Base-by-base conservation (phyloP, 129 eudicot species). In the Pittosporum tobira region DNA sequence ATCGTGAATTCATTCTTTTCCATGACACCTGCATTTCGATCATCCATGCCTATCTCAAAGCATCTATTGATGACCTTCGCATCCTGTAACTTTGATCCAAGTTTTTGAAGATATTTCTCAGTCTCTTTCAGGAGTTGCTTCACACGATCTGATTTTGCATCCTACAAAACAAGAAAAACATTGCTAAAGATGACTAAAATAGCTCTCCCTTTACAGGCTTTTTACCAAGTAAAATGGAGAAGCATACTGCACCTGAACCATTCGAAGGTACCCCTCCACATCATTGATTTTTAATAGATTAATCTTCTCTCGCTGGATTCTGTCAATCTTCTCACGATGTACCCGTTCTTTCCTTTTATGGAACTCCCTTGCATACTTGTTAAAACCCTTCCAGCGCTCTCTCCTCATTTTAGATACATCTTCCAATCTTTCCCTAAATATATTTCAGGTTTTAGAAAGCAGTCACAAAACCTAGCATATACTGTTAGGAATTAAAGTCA, bases 191-290 rank as follows among this genome's bases (percentile, higher is more conserved):
- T 34, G 2, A n/a, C 25, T 40, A 6, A 26, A 12, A 13, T 36
- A n/a, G 42, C 10, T 50, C 21, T 45, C 38, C 46, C n/a, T n/a
- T n/a, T n/a, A n/a, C n/a, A n/a, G n/a, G n/a, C n/a, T n/a, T n/a
- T n/a, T n/a, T n/a, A 50, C 48, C 62, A 27, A 55, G 55, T 71
- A 23, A 25, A 73, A 40, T 61, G 36, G 51, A 31, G 38, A 44
- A 68, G 31, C 68, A 34, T 15, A 67, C 38, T 61, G 66, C 68
- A 91, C 98, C 98, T 91, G 81, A 64, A 91, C 98, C 98, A 91
- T 91, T 29, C 96, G 95, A 48, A 91, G 88, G 75, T 91, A 91
- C 31, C 98, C 98, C 85, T 91, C 98, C 40, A 91, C 98, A 23
- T 91, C 98, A 79, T 91, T 91, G 48, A 91, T 81, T 74, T 91